Percentiles rank a stretch among this genome's conserved stretches.
phyloP scores from a whole-genome alignment of 345 rosid genomes.

The Hypericum androsaemum region DNA sequence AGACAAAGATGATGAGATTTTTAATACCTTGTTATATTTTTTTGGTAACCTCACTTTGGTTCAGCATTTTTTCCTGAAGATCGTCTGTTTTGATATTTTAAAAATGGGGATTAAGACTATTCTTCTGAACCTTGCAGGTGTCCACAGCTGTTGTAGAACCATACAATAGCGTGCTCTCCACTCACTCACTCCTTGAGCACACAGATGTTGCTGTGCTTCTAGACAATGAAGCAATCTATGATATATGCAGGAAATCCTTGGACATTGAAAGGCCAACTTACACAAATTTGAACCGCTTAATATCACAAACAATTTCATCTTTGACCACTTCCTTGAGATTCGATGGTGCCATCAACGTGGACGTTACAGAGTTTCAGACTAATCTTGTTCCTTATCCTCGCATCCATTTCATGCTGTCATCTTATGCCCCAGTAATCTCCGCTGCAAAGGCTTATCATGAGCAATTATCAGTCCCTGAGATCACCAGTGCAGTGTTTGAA shows the following conservation, averaged over 20 bases:
- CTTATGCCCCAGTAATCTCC: slow-evolving; percentile 72
- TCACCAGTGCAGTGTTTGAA: slow-evolving; percentile 68
- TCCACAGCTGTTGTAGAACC: slow-evolving; percentile 84
- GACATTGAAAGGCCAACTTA: slow-evolving; percentile 75
- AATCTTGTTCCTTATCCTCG: slow-evolving; percentile 81
- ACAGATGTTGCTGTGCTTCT: slow-evolving; percentile 68
- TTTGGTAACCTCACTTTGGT: not conserved
- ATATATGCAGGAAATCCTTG: slow-evolving; percentile 65
- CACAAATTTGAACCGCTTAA: slow-evolving; percentile 64
- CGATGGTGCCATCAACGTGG: slow-evolving; percentile 81
- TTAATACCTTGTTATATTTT: no score
- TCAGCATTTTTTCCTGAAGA: slow-evolving; percentile 1
- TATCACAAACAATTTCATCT: slow-evolving; percentile 69
- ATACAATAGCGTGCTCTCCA: slow-evolving; percentile 71
- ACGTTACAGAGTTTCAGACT: slow-evolving; percentile 69
- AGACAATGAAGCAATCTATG: slow-evolving; percentile 81
- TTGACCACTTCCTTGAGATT: slow-evolving; percentile 71
- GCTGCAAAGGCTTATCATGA: slow-evolving; percentile 77
- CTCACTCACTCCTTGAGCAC: slow-evolving; percentile 81
- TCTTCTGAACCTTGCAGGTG: slow-evolving; percentile 29
- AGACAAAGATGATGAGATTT: no score
- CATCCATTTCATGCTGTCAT: slow-evolving; percentile 81
- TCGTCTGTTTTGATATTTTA: no score
- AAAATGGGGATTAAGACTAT: no score
- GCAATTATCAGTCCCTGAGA: slow-evolving; percentile 68